Evolutionary conservation across 257 asterid species (phyloP).

Genomic region (Fraxinus anomala): DNA sequence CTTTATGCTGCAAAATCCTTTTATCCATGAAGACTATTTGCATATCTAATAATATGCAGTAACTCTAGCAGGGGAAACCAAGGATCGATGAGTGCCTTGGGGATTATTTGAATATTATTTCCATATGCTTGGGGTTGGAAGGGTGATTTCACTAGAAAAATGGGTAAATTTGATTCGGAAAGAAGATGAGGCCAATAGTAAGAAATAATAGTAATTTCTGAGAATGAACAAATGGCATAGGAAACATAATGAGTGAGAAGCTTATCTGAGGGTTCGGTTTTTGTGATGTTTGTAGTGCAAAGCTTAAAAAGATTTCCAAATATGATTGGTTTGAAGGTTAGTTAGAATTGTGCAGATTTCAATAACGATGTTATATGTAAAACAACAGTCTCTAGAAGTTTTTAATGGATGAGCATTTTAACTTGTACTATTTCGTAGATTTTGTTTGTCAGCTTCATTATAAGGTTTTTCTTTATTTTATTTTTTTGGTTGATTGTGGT

Average conservation of each 20-base stretch:
- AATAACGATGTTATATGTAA: not conserved
- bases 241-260: not conserved
- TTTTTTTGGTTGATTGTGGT: not conserved
- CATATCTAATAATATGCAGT: not conserved
- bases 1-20: constrained; percentile 20
- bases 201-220: not conserved
- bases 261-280: not conserved
- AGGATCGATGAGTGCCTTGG: not conserved
- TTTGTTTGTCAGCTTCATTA: not conserved
- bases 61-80: not conserved
- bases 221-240: not conserved
- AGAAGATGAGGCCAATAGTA: not conserved
- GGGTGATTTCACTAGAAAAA: constrained; percentile 4
- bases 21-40: not conserved
- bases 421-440: not conserved
- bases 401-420: not conserved
- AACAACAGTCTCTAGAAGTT: not conserved
- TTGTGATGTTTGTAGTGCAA: not conserved
- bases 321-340: not conserved
- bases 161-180: not conserved
- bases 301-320: not conserved
- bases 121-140: not conserved
- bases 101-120: not conserved
- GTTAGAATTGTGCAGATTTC: not conserved
- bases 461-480: not conserved